These are phyloP conservation scores for Stygiomarasmius scandens DNA, from an alignment of 1,284 basidiomycete species.

Conservation along the genomic window DNA sequence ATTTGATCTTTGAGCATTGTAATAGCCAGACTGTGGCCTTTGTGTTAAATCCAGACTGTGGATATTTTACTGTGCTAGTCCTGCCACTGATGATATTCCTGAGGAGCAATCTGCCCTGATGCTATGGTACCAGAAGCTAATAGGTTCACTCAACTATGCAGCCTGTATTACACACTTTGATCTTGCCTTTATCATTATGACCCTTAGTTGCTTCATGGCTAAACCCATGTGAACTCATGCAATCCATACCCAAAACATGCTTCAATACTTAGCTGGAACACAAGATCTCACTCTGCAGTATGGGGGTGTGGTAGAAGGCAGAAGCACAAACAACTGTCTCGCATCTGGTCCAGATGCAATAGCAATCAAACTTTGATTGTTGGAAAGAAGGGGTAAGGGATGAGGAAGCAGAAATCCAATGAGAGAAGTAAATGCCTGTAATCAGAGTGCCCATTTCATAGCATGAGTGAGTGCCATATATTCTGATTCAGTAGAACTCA, in stretches of 20 bases:
- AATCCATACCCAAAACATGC: not conserved
- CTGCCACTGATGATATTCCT: too few species aligned
- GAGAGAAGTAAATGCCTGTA: conserved; percentile 21
- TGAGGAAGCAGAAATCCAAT: conserved; percentile 9
- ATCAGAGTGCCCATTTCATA: conserved; percentile 35
- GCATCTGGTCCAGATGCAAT: conserved; percentile 23
- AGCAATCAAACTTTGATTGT: conserved; percentile 20
- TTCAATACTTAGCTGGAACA: not conserved
- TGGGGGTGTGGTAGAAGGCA: not conserved
- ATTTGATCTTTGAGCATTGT: too few species aligned
- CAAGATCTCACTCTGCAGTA: not conserved
- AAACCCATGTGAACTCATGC: not conserved
- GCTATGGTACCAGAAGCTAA: too few species aligned
- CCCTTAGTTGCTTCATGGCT: not conserved
- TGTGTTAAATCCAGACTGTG: too few species aligned
- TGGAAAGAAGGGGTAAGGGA: conserved; percentile 8
- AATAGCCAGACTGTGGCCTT: too few species aligned
- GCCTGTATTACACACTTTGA: not conserved
- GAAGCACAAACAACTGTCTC: too few species aligned
- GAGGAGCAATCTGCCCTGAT: too few species aligned
- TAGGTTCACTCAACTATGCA: not conserved
- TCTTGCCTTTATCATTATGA: conserved; percentile 2
- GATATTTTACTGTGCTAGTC: too few species aligned
- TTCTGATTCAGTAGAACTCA: conserved; percentile 29
- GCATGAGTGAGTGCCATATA: conserved; percentile 30